A percentile compares a stretch with the other conserved stretches of the same genome.
These are phyloP conservation scores for Triangularia setosa DNA, from an alignment of 2,329 filamentous ascomycete species.

Conservation along the genomic window DNA sequence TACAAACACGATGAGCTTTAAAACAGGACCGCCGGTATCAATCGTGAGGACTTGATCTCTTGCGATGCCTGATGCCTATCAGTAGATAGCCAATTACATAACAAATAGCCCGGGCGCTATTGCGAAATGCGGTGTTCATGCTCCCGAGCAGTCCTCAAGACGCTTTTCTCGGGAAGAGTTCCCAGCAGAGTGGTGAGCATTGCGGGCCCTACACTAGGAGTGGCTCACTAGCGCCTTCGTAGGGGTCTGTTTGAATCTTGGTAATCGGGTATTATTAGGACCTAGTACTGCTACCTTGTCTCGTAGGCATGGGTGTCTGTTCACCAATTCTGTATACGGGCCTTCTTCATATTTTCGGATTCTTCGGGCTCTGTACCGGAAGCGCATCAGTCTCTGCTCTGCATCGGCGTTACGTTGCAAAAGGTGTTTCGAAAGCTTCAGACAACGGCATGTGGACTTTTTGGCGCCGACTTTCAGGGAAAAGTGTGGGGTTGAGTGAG, in stretches of 20 bases:
- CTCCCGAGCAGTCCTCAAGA: background rate
- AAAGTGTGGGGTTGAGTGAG: constrained; percentile 1
- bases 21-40: background rate
- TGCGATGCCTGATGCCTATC: background rate
- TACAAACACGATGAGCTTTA: background rate
- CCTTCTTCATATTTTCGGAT: background rate
- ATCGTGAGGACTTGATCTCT: background rate
- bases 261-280: background rate
- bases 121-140: background rate
- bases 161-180: background rate
- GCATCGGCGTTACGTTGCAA: constrained; percentile 2
- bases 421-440: constrained; percentile 1
- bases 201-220: background rate
- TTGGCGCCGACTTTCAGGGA: background rate
- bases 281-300: background rate
- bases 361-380: background rate
- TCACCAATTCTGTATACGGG: background rate
- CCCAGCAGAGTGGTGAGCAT: background rate
- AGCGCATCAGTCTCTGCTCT: background rate
- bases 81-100: background rate
- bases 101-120: background rate
- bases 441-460: background rate
- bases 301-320: background rate
- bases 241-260: background rate
- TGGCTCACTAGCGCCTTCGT: background rate